Percentiles rank a stretch among this genome's conserved stretches.
These are phyloP conservation scores for Deinandra increscens DNA, from an alignment of 129 eudicot species.

Conservation along the genomic window DNA sequence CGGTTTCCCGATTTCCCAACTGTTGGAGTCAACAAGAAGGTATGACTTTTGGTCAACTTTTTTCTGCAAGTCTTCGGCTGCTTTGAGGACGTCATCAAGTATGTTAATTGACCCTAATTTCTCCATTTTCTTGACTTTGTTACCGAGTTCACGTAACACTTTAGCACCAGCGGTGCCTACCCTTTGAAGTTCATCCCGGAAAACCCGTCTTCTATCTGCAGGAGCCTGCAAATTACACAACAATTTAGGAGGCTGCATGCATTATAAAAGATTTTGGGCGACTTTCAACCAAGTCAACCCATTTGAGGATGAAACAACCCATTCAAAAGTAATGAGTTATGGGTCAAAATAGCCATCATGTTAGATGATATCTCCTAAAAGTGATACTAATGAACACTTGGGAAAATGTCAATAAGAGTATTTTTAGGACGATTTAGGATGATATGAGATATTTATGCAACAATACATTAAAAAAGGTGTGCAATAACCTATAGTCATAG, in stretches of 20 bases:
- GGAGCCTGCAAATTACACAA: slow-evolving; percentile 61
- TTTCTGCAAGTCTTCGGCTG: slow-evolving; percentile 72
- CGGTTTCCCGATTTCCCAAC: slow-evolving; percentile 64
- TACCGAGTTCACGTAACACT: slow-evolving; percentile 65
- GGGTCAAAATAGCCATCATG: background rate
- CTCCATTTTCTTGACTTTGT: slow-evolving; percentile 69
- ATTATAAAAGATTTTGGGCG: background rate
- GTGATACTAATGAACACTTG: too few species aligned
- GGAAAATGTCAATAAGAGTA: background rate
- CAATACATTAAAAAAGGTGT: background rate
- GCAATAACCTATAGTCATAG: background rate
- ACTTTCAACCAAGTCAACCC: background rate
- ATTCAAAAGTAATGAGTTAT: background rate
- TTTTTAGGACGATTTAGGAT: background rate
- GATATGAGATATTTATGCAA: background rate
- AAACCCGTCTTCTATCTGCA: slow-evolving; percentile 70
- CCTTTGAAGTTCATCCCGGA: slow-evolving; percentile 56
- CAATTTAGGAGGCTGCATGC: background rate
- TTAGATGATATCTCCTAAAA: background rate
- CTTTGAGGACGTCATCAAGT: slow-evolving; percentile 62
- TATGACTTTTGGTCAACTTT: slow-evolving; percentile 67
- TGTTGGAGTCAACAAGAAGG: slow-evolving; percentile 65
- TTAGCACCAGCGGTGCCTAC: slow-evolving; percentile 76
- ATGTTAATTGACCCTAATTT: slow-evolving; percentile 46
- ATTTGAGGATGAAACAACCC: background rate